A percentile compares a stretch with the other conserved stretches of the same genome.
Evolutionary conservation across 176 grass and related monocot genomes (phyloP).

Genomic region (Cocos nucifera): DNA sequence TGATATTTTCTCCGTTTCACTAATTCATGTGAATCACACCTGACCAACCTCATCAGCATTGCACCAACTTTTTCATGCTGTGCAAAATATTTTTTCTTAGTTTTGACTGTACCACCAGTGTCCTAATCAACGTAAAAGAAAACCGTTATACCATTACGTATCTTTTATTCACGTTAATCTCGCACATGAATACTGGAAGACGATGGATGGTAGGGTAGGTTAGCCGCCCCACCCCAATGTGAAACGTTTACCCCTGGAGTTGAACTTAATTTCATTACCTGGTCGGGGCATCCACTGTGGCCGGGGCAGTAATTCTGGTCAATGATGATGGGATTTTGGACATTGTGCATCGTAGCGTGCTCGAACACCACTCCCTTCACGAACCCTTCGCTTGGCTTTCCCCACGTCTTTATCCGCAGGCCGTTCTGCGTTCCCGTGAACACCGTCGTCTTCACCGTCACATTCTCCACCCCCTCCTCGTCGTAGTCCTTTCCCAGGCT

Average conservation of each 20-base stretch:
- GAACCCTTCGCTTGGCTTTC: conserved; percentile 37
- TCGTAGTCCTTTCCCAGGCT: conserved; percentile 45
- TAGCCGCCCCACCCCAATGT: no score
- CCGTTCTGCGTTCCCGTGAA: conserved; percentile 69
- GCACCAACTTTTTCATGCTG: no score
- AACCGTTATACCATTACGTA: no score
- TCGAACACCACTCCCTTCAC: conserved; percentile 53
- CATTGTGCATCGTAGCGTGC: conserved; percentile 48
- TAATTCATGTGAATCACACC: no score
- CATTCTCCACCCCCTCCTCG: conserved; percentile 51
- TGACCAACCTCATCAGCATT: no score
- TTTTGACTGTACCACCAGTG: no score
- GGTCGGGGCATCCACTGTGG: conserved; percentile 24
- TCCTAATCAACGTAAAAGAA: no score
- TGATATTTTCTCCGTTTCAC: no score
- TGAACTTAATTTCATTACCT: conserved; percentile 13
- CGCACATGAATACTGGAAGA: no score
- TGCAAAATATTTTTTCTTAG: no score
- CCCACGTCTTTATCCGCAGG: conserved; percentile 81
- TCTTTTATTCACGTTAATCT: not conserved
- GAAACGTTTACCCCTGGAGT: no score
- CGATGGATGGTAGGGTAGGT: no score
- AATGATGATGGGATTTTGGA: conserved; percentile 87
- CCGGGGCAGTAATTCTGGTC: conserved; percentile 75
- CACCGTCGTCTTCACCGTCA: conserved; percentile 80